Evolutionary conservation across 306 rosid genomes (phyloP), one percentile per base, ranked within the genome.

Genomic region (Inga laurina): DNA sequence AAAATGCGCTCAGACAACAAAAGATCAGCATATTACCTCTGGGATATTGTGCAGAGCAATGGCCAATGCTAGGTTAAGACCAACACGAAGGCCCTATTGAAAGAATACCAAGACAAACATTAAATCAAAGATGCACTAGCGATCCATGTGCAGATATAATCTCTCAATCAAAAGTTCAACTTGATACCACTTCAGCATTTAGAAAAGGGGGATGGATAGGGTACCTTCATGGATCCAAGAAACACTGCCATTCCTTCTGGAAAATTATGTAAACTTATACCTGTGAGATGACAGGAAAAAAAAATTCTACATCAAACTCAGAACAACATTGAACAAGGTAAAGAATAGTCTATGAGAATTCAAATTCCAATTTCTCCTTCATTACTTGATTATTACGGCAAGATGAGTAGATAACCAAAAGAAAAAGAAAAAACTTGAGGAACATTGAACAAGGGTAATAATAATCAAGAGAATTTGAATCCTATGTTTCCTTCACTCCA

Each of bases 231-330:
- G 82, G 99, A 97, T 82, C 99, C 99, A 76, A 97, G 98, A 72
- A 97, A 97, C 66, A 97, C 99, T 1, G 99, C 99, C 99, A 97
- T 97, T 78, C 99, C 99, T 91, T 97, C 99, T 5, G 99, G 99
- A 86, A 97, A 94, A 79, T 94, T 97, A 87, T 97, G 99, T 84
- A 97, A 91, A 86, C 99, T 97, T 91, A 97, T 94, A 85, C 99
- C 99, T 97, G 83, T 2, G 27, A 46, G 43, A 76, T n/a, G 79
- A 65, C 44, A 68, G 57, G 57, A 19, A 78, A 74, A 43, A 11
- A 75, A 67, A 62, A 22, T 15, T 27, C 52, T 66, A 45, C 48
- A 19, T 62, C 68, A 70, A 82, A 77, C 62, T 39, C 22, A 34
- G 34, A 64, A 64, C 72, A 81, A 44, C 68, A 62, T 8, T 48